Evolutionary conservation across 2,329 filamentous ascomycete species (phyloP).

Genomic region (Fusarium fujikuroi): DNA sequence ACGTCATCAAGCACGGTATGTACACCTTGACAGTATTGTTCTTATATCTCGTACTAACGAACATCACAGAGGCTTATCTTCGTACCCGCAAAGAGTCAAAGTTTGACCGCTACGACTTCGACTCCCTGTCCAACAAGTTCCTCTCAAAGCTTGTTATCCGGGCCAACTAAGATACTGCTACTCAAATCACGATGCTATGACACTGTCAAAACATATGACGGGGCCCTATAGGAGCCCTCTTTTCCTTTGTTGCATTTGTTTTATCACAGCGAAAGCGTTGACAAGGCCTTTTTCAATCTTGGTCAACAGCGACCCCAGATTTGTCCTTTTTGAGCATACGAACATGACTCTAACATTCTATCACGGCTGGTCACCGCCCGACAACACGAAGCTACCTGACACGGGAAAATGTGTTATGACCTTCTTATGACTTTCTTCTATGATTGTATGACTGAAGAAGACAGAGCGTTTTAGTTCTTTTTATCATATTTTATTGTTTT

Average conservation of each 20-base stretch:
- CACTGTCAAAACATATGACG: conserved; percentile 28
- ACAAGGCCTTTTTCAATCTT: conserved; percentile 51
- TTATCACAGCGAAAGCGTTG: conserved; percentile 59
- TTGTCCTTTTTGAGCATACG: conserved; percentile 43
- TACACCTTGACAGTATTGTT: conserved; percentile 19
- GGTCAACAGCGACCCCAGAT: conserved; percentile 45
- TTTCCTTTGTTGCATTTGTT: conserved; percentile 48
- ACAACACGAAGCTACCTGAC: conserved; percentile 47
- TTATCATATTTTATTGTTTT: conserved; percentile 41
- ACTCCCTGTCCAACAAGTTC: conserved; percentile 97
- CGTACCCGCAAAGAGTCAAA: conserved; percentile 80
- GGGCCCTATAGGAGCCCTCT: conserved; percentile 17
- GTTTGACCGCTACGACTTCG: conserved; percentile 93
- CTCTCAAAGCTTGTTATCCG: conserved; percentile 95
- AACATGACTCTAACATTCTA: conserved; percentile 46
- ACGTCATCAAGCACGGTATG: conserved; percentile 94
- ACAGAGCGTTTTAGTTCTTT: conserved; percentile 46
- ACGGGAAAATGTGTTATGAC: conserved; percentile 52
- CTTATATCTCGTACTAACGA: conserved; percentile 36
- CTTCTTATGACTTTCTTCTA: conserved; percentile 53
- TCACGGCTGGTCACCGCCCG: conserved; percentile 49
- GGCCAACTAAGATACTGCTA: conserved; percentile 71
- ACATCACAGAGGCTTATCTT: conserved; percentile 80
- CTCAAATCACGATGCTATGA: conserved; percentile 23
- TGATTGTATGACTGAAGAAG: conserved; percentile 57